A percentile compares a stretch with the other conserved stretches of the same genome.
Evolutionary conservation across 306 rosid genomes (phyloP).

Genomic region (Malus sylvestris): DNA sequence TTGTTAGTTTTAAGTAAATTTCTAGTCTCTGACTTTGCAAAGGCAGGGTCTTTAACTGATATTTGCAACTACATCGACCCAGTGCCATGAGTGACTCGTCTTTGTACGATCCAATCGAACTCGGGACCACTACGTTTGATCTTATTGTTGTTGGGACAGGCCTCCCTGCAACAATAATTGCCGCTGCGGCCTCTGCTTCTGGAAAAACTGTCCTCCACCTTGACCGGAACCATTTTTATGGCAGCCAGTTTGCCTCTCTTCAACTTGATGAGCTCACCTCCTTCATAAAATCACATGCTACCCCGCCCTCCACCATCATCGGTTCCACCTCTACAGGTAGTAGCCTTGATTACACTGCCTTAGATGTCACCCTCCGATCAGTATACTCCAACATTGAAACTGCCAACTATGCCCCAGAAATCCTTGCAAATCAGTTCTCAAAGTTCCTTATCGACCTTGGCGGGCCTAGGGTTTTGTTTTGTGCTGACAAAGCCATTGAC

Average conservation of each 20-base stretch:
- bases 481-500: constrained; percentile 53
- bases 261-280: constrained; percentile 48
- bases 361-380: constrained; percentile 31
- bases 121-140: constrained; percentile 67
- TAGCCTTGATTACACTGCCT: constrained; percentile 18
- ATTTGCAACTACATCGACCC: not conserved
- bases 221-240: constrained; percentile 66
- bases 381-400: constrained; percentile 41
- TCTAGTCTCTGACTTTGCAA: not conserved
- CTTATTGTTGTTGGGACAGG: constrained; percentile 79
- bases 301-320: constrained; percentile 5
- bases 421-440: constrained; percentile 44
- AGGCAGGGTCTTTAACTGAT: not conserved
- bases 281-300: constrained; percentile 42
- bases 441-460: constrained; percentile 61
- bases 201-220: constrained; percentile 81
- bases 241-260: constrained; percentile 64
- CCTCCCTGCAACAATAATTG: constrained; percentile 48
- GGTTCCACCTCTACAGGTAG: not conserved
- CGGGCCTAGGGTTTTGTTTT: constrained; percentile 65
- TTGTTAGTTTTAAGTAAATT: not conserved
- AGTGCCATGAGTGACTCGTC: constrained; percentile 40
- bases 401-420: constrained; percentile 23
- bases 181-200: constrained; percentile 65
- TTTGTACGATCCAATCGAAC: constrained; percentile 65